phyloP scores from a whole-genome alignment of 306 rosid genomes.

The Cicer yamashitae region DNA sequence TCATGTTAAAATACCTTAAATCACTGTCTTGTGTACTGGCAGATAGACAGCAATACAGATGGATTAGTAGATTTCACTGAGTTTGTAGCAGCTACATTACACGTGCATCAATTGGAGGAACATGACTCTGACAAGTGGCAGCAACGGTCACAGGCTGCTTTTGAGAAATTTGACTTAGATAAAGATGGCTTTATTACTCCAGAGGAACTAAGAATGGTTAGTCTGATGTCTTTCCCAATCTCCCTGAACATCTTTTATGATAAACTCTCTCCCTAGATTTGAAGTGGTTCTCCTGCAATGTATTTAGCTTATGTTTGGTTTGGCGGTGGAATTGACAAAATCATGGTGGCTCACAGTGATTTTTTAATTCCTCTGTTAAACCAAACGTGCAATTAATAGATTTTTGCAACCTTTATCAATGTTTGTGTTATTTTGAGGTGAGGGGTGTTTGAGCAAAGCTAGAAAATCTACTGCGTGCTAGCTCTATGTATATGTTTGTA shows the following conservation, averaged over 20 bases:
- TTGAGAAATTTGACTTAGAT: slow-evolving; percentile 91
- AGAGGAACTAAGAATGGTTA: slow-evolving; percentile 95
- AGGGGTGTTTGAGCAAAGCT: slow-evolving; percentile 19
- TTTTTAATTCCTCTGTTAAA: no score
- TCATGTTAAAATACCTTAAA: neutral
- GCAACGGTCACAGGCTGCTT: slow-evolving; percentile 84
- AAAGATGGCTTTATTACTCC: slow-evolving; percentile 92
- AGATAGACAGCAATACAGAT: slow-evolving; percentile 97
- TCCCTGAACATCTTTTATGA: slow-evolving; percentile 20
- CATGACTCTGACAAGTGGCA: slow-evolving; percentile 94
- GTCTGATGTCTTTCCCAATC: slow-evolving; percentile 45
- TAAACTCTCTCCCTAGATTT: slow-evolving; percentile 21
- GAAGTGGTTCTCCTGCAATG: slow-evolving; percentile 8
- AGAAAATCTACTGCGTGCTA: slow-evolving; percentile 26
- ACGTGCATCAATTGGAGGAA: slow-evolving; percentile 95
- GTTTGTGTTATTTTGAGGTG: slow-evolving; percentile 2
- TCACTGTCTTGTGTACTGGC: slow-evolving; percentile 42
- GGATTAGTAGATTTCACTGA: slow-evolving; percentile 96
- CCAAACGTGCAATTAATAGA: no score
- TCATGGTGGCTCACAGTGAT: no score
- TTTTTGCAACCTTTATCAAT: neutral
- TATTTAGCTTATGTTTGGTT: no score
- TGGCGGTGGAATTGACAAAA: no score
- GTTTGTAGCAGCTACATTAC: slow-evolving; percentile 94
- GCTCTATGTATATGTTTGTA: neutral